Percentiles rank a stretch among this genome's conserved stretches.
phyloP scores from a whole-genome alignment of 176 grass and related monocot species.

The Guadua angustifolia region DNA sequence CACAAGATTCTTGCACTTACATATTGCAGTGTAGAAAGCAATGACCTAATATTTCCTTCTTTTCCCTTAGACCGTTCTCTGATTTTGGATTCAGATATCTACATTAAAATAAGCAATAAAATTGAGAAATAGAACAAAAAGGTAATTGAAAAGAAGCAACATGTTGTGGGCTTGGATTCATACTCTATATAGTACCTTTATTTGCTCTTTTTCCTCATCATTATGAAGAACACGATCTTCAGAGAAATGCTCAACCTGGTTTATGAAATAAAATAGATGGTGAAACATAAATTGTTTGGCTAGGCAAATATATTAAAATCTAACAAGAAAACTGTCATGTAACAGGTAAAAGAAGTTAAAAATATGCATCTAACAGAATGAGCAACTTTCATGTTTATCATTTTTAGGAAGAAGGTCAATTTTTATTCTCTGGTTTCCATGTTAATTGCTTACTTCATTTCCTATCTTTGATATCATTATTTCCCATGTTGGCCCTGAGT shows the following conservation, averaged over 20 bases:
- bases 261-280: slow-evolving; percentile 26
- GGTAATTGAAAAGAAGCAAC: slow-evolving; percentile 30
- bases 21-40: slow-evolving; percentile 91
- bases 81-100: slow-evolving; percentile 83
- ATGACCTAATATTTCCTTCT: slow-evolving; percentile 97
- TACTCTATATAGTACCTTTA: slow-evolving; percentile 57
- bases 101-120: slow-evolving; percentile 38
- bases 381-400: not conserved
- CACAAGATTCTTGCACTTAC: slow-evolving; percentile 64
- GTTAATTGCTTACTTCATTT: not conserved
- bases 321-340: slow-evolving; percentile 12
- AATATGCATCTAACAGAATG: not conserved
- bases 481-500: slow-evolving; percentile 4
- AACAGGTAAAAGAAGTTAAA: slow-evolving; percentile 20
- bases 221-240: slow-evolving; percentile 50
- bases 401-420: not conserved
- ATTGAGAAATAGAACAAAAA: slow-evolving; percentile 21
- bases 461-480: not conserved
- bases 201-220: slow-evolving; percentile 63
- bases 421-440: slow-evolving; percentile 11
- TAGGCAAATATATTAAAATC: slow-evolving; percentile 21
- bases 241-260: slow-evolving; percentile 75
- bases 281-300: slow-evolving; percentile 13
- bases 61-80: slow-evolving; percentile 89
- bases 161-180: slow-evolving; percentile 7